phyloP scores from a whole-genome alignment of 306 rosid genomes.

The Malus fusca region DNA sequence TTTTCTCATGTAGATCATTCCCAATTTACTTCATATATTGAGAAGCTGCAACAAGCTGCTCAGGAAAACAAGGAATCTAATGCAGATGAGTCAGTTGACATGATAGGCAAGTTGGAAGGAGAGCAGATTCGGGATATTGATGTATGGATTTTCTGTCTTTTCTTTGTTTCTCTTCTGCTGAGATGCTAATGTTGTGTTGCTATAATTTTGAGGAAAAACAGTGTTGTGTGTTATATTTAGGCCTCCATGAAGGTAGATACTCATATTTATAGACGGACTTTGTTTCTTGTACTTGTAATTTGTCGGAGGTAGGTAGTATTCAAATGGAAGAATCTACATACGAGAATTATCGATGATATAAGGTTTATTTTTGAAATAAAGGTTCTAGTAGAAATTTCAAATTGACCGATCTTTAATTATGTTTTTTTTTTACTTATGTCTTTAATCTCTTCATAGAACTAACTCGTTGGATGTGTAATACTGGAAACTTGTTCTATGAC shows the following conservation, averaged over 20 bases:
- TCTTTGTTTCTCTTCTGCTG: conserved; percentile 15
- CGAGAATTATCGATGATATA: not conserved
- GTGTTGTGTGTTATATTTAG: not conserved
- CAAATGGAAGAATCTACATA: not conserved
- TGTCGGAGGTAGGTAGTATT: not conserved
- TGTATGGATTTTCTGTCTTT: conserved; percentile 36
- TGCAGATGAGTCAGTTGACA: conserved; percentile 36
- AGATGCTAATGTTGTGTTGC: not conserved
- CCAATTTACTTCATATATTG: conserved; percentile 45
- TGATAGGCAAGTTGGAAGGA: conserved; percentile 33
- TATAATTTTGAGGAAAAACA: not conserved
- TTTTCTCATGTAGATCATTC: conserved; percentile 42
- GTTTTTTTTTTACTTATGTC: too few species aligned
- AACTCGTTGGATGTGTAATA: too few species aligned
- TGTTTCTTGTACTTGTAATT: not conserved
- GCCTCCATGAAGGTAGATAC: not conserved
- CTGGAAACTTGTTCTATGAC: too few species aligned
- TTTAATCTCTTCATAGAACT: too few species aligned
- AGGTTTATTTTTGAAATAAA: not conserved
- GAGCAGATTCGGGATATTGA: conserved; percentile 25
- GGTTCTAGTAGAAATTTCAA: not conserved
- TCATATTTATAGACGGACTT: not conserved
- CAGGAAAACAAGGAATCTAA: conserved; percentile 41
- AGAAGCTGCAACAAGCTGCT: conserved; percentile 44
- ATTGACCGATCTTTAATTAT: not conserved